Percentiles rank a stretch among this genome's conserved stretches.
Evolutionary conservation across 495 filamentous ascomycete species (phyloP).

Genomic region (Lindgomyces ingoldianus): DNA sequence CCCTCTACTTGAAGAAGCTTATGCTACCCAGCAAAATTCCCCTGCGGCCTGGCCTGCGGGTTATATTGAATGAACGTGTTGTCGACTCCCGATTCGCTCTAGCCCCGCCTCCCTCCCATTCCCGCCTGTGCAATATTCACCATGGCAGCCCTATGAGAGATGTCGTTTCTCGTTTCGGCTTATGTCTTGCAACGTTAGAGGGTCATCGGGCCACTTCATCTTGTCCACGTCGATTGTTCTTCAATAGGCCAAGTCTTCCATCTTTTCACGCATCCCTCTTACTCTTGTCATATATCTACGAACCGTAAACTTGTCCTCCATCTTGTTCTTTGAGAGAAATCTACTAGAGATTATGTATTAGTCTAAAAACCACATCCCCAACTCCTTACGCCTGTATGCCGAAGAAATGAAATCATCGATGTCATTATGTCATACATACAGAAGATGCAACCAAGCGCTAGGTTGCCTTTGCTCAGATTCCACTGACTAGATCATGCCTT

Average conservation of each 20-base stretch:
- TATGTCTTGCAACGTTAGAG: no score
- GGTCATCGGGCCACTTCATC: background rate
- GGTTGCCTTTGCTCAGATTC: background rate
- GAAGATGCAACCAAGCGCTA: no score
- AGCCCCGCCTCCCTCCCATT: background rate
- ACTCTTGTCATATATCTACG: background rate
- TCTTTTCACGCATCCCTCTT: background rate
- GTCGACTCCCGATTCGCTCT: background rate
- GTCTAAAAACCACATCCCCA: no score
- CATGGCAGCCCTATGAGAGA: background rate
- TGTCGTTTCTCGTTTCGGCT: no score
- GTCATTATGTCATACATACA: no score
- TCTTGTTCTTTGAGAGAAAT: background rate
- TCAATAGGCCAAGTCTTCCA: background rate
- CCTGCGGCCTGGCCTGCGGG: no score
- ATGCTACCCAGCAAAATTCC: background rate
- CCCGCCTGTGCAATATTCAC: background rate
- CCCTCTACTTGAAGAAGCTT: background rate
- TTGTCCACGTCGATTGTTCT: conserved; percentile 1
- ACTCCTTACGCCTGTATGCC: no score
- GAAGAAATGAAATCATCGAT: no score
- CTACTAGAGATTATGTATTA: background rate
- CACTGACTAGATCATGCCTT: background rate
- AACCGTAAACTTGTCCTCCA: background rate
- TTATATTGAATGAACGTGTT: background rate